Conservation (phyloP, 371 early-diverging fungal genomes). For the Circinella minor region DNA sequence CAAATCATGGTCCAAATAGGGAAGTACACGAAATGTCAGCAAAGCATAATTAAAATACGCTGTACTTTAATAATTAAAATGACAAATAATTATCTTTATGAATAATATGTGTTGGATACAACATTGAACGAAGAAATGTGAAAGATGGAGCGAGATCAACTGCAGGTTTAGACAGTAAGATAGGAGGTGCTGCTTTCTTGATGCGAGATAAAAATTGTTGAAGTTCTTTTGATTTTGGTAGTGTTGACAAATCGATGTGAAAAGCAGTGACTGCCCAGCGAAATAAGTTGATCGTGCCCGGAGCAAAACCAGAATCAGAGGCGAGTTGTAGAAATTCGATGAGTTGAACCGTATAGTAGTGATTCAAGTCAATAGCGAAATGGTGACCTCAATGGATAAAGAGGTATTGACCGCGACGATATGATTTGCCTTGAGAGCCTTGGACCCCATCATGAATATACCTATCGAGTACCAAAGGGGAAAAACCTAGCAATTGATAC, state of each 20-base stretch:
- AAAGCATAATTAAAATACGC: no score
- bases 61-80: no score
- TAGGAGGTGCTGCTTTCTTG: constrained; percentile 1
- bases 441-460: no score
- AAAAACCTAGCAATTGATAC: background rate
- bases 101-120: no score
- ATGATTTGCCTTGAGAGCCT: no score
- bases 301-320: background rate
- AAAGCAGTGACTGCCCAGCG: constrained; percentile 3
- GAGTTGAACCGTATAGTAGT: background rate
- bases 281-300: background rate
- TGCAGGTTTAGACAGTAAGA: background rate
- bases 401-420: background rate
- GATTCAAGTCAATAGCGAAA: background rate
- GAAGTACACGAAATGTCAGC: no score
- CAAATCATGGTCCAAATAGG: no score
- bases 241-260: background rate
- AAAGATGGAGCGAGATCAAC: constrained; percentile 7
- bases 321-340: background rate
- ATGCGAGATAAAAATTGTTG: background rate
- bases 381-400: background rate
- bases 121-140: background rate
- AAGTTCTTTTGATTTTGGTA: background rate
- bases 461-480: background rate
- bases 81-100: no score